Evolutionary conservation across 192 early-diverging fungal species (phyloP), one percentile per base, ranked within the genome.

Genomic region (Gaertneriomyces semiglobifer): DNA sequence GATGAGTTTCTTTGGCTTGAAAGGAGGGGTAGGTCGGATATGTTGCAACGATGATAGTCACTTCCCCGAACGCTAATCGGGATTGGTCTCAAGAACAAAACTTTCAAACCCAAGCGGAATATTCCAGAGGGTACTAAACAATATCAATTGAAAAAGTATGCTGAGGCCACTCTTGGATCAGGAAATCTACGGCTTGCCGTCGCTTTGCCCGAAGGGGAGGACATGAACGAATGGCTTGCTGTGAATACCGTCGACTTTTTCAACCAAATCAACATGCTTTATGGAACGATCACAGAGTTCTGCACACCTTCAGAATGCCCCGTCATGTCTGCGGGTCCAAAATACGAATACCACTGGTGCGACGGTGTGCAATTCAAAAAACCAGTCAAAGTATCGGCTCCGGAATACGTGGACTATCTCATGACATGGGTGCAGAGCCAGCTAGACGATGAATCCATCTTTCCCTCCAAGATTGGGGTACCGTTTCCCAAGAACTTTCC

Each of bases 221-320:
- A 90, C 57, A 50, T 84, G 39, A 85, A 93, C 69, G 95, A 98
- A 66, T 98, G 95, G 95, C 79, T 96, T 5, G 94, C 95, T 9
- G 91, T 92, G 48, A 91, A 96, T 74, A 86, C 90, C 3, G 90
- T 93, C 8, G 95, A 98, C 75, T 98, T 98, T 74, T 96, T 90
- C 77, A 94, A 95, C 81, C 95, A 98, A 75, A 87, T 93, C 60
- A 96, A 95, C 77, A 87, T 96, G 87, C 77, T 98, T 7, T 98
- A 92, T 73, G 92, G 90, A 58, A 76, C 74, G n/a, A 71, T 80
- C 62, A 76, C 76, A n/a, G 74, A 82, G 20, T 92, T 90, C 73
- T 96, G 95, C 75, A 98, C 95, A 0, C 88, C 91, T 39, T 83
- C 89, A 42, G 79, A 80, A 9, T 98, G 95, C 69, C 92, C 93